Conservation (phyloP, 2,329 filamentous ascomycete genomes). For the Anisogramma anomala region DNA sequence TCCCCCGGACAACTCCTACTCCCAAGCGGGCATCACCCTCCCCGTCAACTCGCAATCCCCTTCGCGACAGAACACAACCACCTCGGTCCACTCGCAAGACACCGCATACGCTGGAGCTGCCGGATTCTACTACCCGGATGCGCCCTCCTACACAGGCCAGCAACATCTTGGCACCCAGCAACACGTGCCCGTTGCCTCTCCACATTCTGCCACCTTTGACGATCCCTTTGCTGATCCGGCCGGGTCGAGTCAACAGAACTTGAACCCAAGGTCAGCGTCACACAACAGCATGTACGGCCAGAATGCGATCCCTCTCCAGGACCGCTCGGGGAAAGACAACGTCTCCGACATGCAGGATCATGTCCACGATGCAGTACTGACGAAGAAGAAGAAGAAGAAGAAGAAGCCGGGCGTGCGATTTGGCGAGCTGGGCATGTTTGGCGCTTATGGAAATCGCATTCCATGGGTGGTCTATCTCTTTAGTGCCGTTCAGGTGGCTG, state of each 20-base stretch:
- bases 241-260: constrained; percentile 27
- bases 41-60: constrained; percentile 17
- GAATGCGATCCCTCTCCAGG: constrained; percentile 47
- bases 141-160: constrained; percentile 23
- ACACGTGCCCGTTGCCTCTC: constrained; percentile 13
- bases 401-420: constrained; percentile 39
- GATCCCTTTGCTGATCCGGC: constrained; percentile 52
- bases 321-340: constrained; percentile 31
- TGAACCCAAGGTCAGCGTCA: constrained; percentile 41
- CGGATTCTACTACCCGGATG: constrained; percentile 24
- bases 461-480: constrained; percentile 79
- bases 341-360: constrained; percentile 36
- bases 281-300: constrained; percentile 21
- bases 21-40: constrained; percentile 28
- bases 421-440: constrained; percentile 49
- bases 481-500: constrained; percentile 62
- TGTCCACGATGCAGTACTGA: constrained; percentile 44
- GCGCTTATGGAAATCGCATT: constrained; percentile 42
- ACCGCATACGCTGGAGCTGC: constrained; percentile 25
- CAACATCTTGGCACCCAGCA: constrained; percentile 23
- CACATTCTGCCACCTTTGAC: constrained; percentile 33
- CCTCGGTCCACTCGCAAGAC: constrained; percentile 8
- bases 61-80: constrained; percentile 8
- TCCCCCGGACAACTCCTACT: too few species aligned
- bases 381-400: constrained; percentile 20